Evolutionary conservation across 495 filamentous ascomycete species (phyloP).

Genomic region (Annulohypoxylon moriforme): DNA sequence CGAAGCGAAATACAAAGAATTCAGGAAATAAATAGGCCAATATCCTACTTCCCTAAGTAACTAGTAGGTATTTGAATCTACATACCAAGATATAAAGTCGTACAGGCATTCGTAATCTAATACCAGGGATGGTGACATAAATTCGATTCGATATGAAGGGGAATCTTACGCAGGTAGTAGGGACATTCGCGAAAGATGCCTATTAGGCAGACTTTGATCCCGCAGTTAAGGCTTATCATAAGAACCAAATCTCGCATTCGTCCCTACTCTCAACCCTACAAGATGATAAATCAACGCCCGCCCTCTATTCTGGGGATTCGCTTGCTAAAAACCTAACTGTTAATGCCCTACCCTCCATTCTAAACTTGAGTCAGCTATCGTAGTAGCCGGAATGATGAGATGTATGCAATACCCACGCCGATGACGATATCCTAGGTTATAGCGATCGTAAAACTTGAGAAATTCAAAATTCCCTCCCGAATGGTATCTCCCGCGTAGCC

Average conservation of each 20-base stretch:
- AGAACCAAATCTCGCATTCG: neutral
- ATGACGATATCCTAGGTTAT: neutral
- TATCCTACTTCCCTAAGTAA: too few species aligned
- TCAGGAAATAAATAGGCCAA: too few species aligned
- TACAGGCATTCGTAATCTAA: too few species aligned
- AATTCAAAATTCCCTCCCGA: constrained; percentile 3
- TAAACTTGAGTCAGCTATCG: neutral
- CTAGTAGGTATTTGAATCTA: too few species aligned
- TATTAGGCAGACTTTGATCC: too few species aligned
- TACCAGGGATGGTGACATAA: too few species aligned
- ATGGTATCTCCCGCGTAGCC: constrained; percentile 36
- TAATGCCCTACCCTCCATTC: constrained; percentile 1
- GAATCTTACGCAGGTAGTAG: neutral
- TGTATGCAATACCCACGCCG: constrained; percentile 1
- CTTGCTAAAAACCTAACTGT: neutral
- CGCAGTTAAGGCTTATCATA: too few species aligned
- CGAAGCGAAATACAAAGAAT: too few species aligned
- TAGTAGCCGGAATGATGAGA: constrained; percentile 4
- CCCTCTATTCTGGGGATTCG: neutral
- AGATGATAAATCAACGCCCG: neutral
- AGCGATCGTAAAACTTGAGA: neutral
- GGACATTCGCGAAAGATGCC: too few species aligned
- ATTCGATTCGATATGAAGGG: too few species aligned
- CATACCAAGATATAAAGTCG: too few species aligned
- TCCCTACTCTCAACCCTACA: neutral